A percentile compares a stretch with the other conserved stretches of the same genome.
These are phyloP conservation scores for Rhodomyrtus psidioides DNA, from an alignment of 441 rosid genomes.

Conservation along the genomic window DNA sequence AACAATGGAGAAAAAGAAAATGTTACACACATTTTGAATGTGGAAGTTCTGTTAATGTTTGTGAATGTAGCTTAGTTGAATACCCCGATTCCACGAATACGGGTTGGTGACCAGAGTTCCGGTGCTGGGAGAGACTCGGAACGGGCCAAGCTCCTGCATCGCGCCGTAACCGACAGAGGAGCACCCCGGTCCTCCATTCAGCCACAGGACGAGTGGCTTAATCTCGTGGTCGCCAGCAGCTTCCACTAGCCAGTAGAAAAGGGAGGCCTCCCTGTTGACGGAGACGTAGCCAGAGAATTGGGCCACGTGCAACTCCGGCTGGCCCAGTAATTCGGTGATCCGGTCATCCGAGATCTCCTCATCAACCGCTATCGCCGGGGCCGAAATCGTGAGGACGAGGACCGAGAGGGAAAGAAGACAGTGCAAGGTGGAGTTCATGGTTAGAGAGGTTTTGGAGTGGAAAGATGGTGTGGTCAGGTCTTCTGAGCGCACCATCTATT, in stretches of 20 bases:
- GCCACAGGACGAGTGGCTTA: not conserved
- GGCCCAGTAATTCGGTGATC: not conserved
- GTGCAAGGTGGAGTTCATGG: not conserved
- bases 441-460: not conserved
- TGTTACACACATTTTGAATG: not conserved
- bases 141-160: not conserved
- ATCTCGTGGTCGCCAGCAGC: not conserved
- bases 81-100: not conserved
- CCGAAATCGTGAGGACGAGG: not conserved
- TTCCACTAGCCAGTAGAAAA: not conserved
- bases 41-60: not conserved
- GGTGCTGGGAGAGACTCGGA: not conserved
- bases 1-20: not conserved
- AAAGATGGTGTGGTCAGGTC: not conserved
- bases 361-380: not conserved
- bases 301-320: not conserved
- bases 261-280: not conserved
- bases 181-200: not conserved
- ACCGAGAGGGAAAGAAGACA: not conserved
- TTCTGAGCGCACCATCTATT: not conserved
- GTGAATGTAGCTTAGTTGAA: not conserved
- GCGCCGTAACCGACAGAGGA: not conserved
- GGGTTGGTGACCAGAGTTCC: not conserved
- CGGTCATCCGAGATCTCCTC: not conserved
- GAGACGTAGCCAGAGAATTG: not conserved